These are phyloP conservation scores for Phialophora expanda DNA, from an alignment of 2,329 filamentous ascomycete genomes.

Conservation along the genomic window DNA sequence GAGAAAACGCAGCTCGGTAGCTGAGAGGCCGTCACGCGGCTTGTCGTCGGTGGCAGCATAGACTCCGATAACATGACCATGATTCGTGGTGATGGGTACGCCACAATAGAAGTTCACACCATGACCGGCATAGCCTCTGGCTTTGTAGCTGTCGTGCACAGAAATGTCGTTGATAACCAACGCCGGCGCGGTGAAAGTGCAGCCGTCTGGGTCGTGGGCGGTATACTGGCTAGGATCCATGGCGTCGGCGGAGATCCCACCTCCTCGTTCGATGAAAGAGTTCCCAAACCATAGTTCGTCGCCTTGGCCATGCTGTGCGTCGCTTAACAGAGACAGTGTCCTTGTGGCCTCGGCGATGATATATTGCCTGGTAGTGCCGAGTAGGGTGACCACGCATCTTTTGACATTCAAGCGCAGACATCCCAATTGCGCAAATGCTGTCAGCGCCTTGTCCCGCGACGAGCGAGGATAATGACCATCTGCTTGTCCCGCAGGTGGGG, in stretches of 20 bases:
- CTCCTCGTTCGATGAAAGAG: slow-evolving; percentile 42
- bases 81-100: slow-evolving; percentile 65
- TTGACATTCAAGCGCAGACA: slow-evolving; percentile 51
- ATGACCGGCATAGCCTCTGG: slow-evolving; percentile 45
- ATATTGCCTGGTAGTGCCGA: slow-evolving; percentile 56
- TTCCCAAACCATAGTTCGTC: slow-evolving; percentile 44
- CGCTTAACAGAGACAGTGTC: slow-evolving; percentile 46
- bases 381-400: slow-evolving; percentile 58
- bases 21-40: slow-evolving; percentile 58
- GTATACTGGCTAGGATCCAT: slow-evolving; percentile 32
- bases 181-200: slow-evolving; percentile 31
- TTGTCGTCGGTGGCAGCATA: slow-evolving; percentile 65
- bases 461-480: slow-evolving; percentile 39
- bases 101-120: slow-evolving; percentile 60
- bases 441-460: slow-evolving; percentile 48
- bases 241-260: slow-evolving; percentile 42
- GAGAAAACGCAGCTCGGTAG: slow-evolving; percentile 59
- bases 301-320: slow-evolving; percentile 39
- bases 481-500: slow-evolving; percentile 24
- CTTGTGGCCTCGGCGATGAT: slow-evolving; percentile 59
- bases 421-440: slow-evolving; percentile 58
- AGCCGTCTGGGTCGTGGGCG: slow-evolving; percentile 29
- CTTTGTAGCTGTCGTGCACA: slow-evolving; percentile 47
- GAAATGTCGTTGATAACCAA: slow-evolving; percentile 48
- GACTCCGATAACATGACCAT: slow-evolving; percentile 63